Conservation (phyloP, 192 early-diverging fungal species). For the Phlyctochytrium arcticum region DNA sequence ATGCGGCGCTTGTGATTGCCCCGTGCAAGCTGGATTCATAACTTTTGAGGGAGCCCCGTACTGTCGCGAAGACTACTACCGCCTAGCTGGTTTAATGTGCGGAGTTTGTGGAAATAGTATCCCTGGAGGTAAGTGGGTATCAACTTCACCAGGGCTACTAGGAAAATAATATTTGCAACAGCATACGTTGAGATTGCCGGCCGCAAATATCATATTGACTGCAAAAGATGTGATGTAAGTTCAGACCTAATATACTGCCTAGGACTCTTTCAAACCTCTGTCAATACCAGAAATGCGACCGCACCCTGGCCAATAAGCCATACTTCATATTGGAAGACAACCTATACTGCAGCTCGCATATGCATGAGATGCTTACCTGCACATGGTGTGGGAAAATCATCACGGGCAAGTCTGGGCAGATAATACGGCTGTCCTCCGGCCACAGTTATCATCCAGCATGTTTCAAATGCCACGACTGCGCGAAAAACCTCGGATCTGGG, state of each 20-base stretch:
- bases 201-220: constrained; percentile 26
- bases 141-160: background rate
- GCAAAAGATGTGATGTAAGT: constrained; percentile 28
- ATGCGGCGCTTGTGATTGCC: constrained; percentile 15
- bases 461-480: constrained; percentile 14
- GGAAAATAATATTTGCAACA: background rate
- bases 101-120: constrained; percentile 19
- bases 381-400: background rate
- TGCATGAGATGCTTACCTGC: constrained; percentile 20
- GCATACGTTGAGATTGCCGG: constrained; percentile 20
- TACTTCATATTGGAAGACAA: constrained; percentile 20
- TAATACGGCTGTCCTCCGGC: constrained; percentile 1
- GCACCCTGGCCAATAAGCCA: constrained; percentile 13
- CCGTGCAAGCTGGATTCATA: background rate
- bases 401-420: constrained; percentile 3
- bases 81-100: constrained; percentile 15
- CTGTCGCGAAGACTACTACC: constrained; percentile 15
- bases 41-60: background rate
- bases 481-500: background rate
- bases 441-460: constrained; percentile 5
- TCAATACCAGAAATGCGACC: constrained; percentile 2
- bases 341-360: constrained; percentile 10
- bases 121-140: constrained; percentile 6
- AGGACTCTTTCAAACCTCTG: background rate
- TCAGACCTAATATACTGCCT: background rate